phyloP scores from a whole-genome alignment of 2,329 filamentous ascomycete species.

The Pleurostoma richardsiae region DNA sequence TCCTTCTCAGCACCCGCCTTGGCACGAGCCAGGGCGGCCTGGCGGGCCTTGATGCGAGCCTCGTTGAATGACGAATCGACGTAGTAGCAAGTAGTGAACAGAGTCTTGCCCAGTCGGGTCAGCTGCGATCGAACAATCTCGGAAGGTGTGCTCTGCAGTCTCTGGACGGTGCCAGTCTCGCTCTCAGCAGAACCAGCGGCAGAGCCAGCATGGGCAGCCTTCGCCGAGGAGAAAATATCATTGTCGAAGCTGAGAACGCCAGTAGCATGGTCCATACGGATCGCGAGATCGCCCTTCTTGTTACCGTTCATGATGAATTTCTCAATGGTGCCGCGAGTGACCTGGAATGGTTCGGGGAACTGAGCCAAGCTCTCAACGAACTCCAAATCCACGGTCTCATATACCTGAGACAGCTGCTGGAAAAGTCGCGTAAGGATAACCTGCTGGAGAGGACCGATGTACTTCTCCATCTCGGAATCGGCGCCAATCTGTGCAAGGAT shows the following conservation, averaged over 20 bases:
- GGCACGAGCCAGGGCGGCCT: slow-evolving; percentile 74
- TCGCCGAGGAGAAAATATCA: slow-evolving; percentile 95
- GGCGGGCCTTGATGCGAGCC: slow-evolving; percentile 71
- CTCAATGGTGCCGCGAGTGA: slow-evolving; percentile 85
- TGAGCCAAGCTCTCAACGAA: slow-evolving; percentile 92
- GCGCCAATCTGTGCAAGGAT: slow-evolving; percentile 90
- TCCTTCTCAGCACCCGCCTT: slow-evolving; percentile 88
- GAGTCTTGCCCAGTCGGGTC: slow-evolving; percentile 81
- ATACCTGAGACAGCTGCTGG: slow-evolving; percentile 98
- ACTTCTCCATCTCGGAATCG: slow-evolving; percentile 95
- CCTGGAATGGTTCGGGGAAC: slow-evolving; percentile 95
- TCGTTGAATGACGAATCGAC: slow-evolving; percentile 88
- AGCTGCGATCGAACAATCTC: slow-evolving; percentile 97
- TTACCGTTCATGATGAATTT: slow-evolving; percentile 99
- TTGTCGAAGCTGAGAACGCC: slow-evolving; percentile 96
- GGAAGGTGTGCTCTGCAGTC: slow-evolving; percentile 93
- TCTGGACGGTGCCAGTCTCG: slow-evolving; percentile 81
- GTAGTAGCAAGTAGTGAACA: slow-evolving; percentile 93
- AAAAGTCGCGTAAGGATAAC: slow-evolving; percentile 97
- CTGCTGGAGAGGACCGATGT: slow-evolving; percentile 92
- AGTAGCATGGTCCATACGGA: slow-evolving; percentile 92
- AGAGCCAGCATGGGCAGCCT: slow-evolving; percentile 82
- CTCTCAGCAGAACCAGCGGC: slow-evolving; percentile 81
- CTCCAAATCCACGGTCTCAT: slow-evolving; percentile 91
- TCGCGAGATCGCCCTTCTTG: slow-evolving; percentile 97